Base-by-base conservation (phyloP, 2,329 filamentous ascomycete genomes). In the Venturia asperata region DNA sequence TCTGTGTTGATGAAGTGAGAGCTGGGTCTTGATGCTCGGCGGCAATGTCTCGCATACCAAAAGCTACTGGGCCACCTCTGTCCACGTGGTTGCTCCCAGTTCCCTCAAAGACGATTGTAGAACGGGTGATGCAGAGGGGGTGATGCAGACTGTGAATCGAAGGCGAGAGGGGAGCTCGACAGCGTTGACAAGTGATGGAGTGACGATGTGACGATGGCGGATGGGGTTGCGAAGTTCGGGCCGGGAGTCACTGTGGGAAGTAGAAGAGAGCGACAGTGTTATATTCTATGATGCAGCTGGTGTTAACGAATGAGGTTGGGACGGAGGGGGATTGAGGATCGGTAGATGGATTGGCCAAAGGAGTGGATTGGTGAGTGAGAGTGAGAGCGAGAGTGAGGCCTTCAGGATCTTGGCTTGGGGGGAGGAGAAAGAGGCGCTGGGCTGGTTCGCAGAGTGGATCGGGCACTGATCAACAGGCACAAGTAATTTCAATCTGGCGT, bases 241-340 rank as follows among this genome's bases (percentile, higher is more conserved):
- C 30, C 30, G 27, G 5, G 15, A 58, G 15, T 15, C 11, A 17
- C 13, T 27, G n/a, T 37, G 30, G 30, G 52, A 58, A 2, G 52
- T 58, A 17, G 24, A 27, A 19, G 52, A 58, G 52, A 27, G 24
- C 4, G 24, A 19, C 21, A 34, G 15, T 34, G 52, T n/a, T 19
- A 19, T 9, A 15, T 27, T 11, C 15, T 15, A 58, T 11, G 30
- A 37, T 58, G 27, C n/a, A n/a, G 27, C 27, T 58, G 52, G 10
- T 27, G n/a, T 37, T 37, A 58, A 58, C 52, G 52, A 58, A 58
- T 58, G 52, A 58, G 30, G 52, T 34, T 37, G 19, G 52, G 24
- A 7, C 37, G 27, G 17, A 37, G 19, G 3, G 45, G 4, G 39
- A 9, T 39, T 52, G 47, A 52, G 47, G 52, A n/a, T 19, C 6